Evolutionary conservation across 2,329 filamentous ascomycete genomes (phyloP).

Genomic region (Trichophyton verrucosum): DNA sequence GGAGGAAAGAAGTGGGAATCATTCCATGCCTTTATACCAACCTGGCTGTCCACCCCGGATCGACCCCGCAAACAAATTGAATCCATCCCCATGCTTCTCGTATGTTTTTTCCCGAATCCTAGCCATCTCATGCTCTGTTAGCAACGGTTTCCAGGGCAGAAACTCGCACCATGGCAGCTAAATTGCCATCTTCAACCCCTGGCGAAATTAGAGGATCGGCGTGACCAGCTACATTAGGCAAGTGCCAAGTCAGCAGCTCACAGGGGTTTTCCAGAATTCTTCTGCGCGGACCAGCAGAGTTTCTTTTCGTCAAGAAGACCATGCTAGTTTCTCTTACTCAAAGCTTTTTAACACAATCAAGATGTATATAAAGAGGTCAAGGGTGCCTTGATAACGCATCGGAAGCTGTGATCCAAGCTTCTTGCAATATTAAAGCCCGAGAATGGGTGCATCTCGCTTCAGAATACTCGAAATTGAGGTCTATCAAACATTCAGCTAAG

Average conservation of each 20-base stretch:
- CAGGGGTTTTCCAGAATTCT: background rate
- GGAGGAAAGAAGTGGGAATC: background rate
- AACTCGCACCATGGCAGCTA: background rate
- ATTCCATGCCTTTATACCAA: background rate
- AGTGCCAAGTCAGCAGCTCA: background rate
- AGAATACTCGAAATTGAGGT: background rate
- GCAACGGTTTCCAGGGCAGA: conserved; percentile 6
- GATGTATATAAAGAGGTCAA: background rate
- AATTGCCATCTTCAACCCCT: background rate
- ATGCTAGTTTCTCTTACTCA: too few relatives aligned
- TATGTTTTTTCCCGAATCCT: background rate
- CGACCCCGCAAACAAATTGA: conserved; percentile 3
- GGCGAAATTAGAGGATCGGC: conserved; percentile 7
- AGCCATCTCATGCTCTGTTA: background rate
- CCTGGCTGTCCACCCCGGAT: background rate
- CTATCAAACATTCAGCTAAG: background rate
- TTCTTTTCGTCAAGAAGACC: too few relatives aligned
- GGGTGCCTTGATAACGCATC: background rate
- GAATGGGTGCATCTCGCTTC: background rate
- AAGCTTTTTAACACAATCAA: too few relatives aligned
- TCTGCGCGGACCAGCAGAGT: too few relatives aligned
- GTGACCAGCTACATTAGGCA: background rate
- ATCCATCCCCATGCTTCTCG: conserved; percentile 1
- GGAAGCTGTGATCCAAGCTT: conserved; percentile 1
- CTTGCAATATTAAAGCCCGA: background rate